phyloP scores from a whole-genome alignment of 306 rosid genomes.

The Luffa aegyptiaca region DNA sequence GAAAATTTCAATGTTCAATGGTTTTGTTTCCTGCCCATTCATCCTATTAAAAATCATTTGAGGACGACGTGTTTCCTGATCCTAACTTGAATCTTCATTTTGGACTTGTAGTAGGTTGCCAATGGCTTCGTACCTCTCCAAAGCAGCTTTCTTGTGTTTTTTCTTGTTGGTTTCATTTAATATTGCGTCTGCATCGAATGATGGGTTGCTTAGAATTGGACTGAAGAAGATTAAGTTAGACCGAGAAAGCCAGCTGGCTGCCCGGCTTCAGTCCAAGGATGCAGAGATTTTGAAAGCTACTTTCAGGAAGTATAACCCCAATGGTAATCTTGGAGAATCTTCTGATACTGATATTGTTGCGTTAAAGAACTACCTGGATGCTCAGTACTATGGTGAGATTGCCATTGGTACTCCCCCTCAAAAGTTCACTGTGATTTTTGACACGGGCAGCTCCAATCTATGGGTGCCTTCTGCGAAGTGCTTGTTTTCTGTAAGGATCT shows the following conservation, averaged over 20 bases:
- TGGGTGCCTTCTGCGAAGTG: slow-evolving; percentile 89
- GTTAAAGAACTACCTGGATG: slow-evolving; percentile 80
- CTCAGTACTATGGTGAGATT: slow-evolving; percentile 91
- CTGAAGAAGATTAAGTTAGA: slow-evolving; percentile 52
- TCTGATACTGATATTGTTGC: slow-evolving; percentile 39
- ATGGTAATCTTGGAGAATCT: slow-evolving; percentile 23
- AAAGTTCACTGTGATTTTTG: slow-evolving; percentile 76
- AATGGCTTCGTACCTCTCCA: not conserved
- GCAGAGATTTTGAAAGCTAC: slow-evolving; percentile 24
- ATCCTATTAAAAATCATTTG: not conserved
- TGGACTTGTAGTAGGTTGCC: not conserved
- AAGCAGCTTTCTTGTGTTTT: slow-evolving; percentile 3
- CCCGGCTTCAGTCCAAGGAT: slow-evolving; percentile 28
- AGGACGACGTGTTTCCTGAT: not conserved
- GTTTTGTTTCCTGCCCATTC: not conserved
- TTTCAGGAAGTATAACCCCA: slow-evolving; percentile 28
- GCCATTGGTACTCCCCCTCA: slow-evolving; percentile 79
- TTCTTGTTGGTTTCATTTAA: not conserved
- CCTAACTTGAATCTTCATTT: not conserved
- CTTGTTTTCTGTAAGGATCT: slow-evolving; percentile 57
- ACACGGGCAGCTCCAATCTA: slow-evolving; percentile 87
- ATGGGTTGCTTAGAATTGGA: slow-evolving; percentile 63
- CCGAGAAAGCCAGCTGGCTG: slow-evolving; percentile 32
- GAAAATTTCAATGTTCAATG: not conserved
- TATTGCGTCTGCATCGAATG: slow-evolving; percentile 28